These are phyloP conservation scores for Fraxinus platypoda DNA, from an alignment of 305 asterid species.

Conservation along the genomic window DNA sequence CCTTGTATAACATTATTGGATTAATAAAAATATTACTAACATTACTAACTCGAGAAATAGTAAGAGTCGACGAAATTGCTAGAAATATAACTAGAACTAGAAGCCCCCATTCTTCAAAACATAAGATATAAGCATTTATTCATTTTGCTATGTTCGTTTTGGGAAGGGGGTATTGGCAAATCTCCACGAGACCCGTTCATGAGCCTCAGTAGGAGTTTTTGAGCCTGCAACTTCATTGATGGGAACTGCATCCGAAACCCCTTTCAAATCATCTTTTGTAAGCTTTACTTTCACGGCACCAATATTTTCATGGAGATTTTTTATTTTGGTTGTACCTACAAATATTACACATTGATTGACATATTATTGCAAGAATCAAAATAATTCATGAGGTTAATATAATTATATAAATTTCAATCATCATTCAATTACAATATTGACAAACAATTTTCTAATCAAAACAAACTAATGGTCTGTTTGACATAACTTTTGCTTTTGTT, in stretches of 20 bases:
- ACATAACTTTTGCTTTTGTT: too few species aligned
- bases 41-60: background rate
- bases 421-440: too few species aligned
- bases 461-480: too few species aligned
- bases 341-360: too few species aligned
- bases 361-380: too few species aligned
- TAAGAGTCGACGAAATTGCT: background rate
- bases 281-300: conserved; percentile 43
- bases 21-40: background rate
- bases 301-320: conserved; percentile 36
- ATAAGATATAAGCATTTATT: too few species aligned
- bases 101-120: background rate
- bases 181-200: conserved; percentile 28
- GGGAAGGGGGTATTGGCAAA: conserved; percentile 42
- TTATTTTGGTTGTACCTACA: too few species aligned
- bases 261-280: conserved; percentile 33
- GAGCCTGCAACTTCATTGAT: conserved; percentile 43
- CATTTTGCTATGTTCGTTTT: background rate
- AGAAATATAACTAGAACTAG: background rate
- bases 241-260: conserved; percentile 39
- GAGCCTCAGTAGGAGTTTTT: conserved; percentile 19
- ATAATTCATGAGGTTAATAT: too few species aligned
- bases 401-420: too few species aligned
- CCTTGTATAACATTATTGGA: background rate
- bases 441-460: too few species aligned